phyloP scores from a whole-genome alignment of 2,329 filamentous ascomycete genomes.

The Aspergillus tubingensis region DNA sequence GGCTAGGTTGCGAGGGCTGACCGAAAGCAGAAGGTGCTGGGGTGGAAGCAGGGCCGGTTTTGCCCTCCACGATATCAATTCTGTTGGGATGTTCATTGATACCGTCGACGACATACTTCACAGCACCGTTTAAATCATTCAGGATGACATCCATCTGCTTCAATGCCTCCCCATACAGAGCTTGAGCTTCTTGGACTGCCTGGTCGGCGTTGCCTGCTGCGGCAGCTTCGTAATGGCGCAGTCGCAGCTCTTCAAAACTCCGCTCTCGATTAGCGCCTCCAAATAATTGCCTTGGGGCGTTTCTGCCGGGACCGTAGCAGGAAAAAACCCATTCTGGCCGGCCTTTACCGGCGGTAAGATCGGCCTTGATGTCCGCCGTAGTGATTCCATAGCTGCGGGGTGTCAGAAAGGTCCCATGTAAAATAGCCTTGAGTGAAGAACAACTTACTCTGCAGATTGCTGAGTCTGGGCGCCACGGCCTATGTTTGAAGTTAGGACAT shows the following conservation, averaged over 20 bases:
- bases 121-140: conserved; percentile 69
- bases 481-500: neutral
- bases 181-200: conserved; percentile 54
- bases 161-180: conserved; percentile 64
- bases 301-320: conserved; percentile 74
- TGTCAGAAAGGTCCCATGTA: neutral
- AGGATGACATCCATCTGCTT: conserved; percentile 73
- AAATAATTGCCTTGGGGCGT: conserved; percentile 80
- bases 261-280: conserved; percentile 77
- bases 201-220: conserved; percentile 61
- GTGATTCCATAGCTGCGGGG: conserved; percentile 56
- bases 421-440: neutral
- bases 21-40: conserved; percentile 28
- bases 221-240: conserved; percentile 68
- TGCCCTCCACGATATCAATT: conserved; percentile 53
- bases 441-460: conserved; percentile 28
- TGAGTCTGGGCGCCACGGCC: conserved; percentile 13
- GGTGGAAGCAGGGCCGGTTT: conserved; percentile 22
- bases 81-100: conserved; percentile 75
- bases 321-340: conserved; percentile 84
- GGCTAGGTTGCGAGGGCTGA: conserved; percentile 27
- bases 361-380: conserved; percentile 62
- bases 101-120: conserved; percentile 67
- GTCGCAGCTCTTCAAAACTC: conserved; percentile 82
- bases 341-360: conserved; percentile 64